phyloP scores from a whole-genome alignment of 2,329 filamentous ascomycete species.

The Aspergillus flavus region DNA sequence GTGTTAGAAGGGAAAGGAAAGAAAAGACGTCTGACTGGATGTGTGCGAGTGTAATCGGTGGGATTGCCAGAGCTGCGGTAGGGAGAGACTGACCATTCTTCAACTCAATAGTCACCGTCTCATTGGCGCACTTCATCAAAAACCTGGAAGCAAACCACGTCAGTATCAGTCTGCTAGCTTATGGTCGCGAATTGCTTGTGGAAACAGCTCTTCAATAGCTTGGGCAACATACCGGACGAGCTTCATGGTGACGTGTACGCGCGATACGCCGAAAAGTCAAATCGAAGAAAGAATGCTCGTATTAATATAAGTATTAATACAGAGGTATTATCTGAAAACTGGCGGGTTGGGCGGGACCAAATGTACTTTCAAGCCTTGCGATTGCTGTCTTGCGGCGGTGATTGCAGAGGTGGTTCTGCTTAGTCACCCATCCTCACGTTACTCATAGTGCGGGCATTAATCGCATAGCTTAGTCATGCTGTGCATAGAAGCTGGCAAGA shows the following conservation, averaged over 20 bases:
- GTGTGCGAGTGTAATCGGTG: constrained; percentile 5
- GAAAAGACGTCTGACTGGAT: neutral
- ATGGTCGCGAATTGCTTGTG: neutral
- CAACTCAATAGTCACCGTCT: constrained; percentile 96
- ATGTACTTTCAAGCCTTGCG: constrained; percentile 3
- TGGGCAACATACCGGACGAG: constrained; percentile 79
- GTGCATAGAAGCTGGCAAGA: too few species aligned
- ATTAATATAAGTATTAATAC: neutral
- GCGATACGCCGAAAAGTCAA: neutral
- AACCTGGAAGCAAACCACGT: constrained; percentile 64
- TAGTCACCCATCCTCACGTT: neutral
- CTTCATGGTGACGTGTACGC: constrained; percentile 70
- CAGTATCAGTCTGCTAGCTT: neutral
- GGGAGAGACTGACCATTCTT: constrained; percentile 76
- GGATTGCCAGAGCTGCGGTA: neutral
- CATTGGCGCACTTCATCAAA: constrained; percentile 98
- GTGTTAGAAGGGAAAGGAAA: constrained; percentile 1
- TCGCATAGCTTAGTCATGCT: neutral
- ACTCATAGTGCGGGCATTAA: neutral
- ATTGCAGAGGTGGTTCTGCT: neutral
- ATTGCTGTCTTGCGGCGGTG: neutral
- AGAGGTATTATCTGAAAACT: neutral
- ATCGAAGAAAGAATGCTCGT: neutral
- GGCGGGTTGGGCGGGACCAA: neutral
- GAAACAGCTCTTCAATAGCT: constrained; percentile 12